These are phyloP conservation scores for Chrysanthemum lavandulifolium DNA, from an alignment of 129 eudicot genomes.

Conservation along the genomic window DNA sequence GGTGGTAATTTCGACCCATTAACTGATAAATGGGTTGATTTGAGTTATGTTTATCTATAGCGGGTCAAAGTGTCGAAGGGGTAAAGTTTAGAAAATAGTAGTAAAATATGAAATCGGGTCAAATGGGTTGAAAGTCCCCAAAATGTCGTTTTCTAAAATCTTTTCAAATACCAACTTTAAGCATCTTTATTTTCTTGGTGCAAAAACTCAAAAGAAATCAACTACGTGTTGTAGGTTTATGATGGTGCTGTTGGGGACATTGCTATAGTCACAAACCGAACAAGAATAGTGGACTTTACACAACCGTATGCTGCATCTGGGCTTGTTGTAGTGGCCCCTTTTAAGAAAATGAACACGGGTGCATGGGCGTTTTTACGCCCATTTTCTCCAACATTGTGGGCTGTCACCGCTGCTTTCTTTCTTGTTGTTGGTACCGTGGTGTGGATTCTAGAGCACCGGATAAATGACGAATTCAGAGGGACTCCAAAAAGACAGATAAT, in stretches of 20 bases:
- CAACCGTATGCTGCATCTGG: slow-evolving; percentile 85
- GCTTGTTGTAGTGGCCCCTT: slow-evolving; percentile 83
- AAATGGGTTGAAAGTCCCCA: not conserved
- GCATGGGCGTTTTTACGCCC: slow-evolving; percentile 93
- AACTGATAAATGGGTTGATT: not conserved
- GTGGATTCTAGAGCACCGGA: slow-evolving; percentile 89
- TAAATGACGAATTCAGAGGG: slow-evolving; percentile 86
- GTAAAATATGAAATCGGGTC: not conserved
- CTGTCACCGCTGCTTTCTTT: slow-evolving; percentile 67
- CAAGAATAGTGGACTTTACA: slow-evolving; percentile 80
- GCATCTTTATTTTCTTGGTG: not conserved
- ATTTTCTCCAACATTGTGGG: slow-evolving; percentile 77
- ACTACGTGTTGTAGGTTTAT: slow-evolving; percentile 37
- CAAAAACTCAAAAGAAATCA: slow-evolving; percentile 4
- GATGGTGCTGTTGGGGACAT: slow-evolving; percentile 94
- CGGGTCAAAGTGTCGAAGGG: not conserved
- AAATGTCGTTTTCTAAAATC: no score
- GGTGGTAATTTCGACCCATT: not conserved
- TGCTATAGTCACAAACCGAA: slow-evolving; percentile 75
- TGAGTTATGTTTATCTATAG: not conserved
- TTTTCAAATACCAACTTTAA: not conserved
- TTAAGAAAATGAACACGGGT: slow-evolving; percentile 68
- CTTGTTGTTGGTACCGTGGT: slow-evolving; percentile 72
- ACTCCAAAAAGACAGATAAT: slow-evolving; percentile 73
- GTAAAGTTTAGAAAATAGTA: not conserved